Evolutionary conservation across 2,329 filamentous ascomycete species (phyloP).

Genomic region (Dothideomycetes sp.): DNA sequence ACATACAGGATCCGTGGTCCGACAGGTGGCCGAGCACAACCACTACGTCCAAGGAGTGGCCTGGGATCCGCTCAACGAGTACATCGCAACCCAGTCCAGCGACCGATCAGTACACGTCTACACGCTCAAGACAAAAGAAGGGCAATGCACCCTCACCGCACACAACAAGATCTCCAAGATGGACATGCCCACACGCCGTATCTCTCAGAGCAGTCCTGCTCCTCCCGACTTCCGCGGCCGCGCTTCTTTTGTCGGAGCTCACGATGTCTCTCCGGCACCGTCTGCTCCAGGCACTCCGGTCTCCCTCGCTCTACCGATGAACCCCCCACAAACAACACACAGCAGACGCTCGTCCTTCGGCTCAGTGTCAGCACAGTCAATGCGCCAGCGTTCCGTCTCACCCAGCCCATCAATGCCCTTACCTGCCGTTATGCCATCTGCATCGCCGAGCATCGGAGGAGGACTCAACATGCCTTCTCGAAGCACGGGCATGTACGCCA

Average conservation of each 20-base stretch:
- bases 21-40: constrained; percentile 93
- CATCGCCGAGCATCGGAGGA: constrained; percentile 71
- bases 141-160: constrained; percentile 75
- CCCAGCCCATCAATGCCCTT: constrained; percentile 89
- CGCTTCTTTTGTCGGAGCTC: constrained; percentile 50
- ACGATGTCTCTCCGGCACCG: constrained; percentile 70
- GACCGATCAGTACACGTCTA: constrained; percentile 98
- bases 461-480: constrained; percentile 44
- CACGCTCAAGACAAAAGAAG: constrained; percentile 90
- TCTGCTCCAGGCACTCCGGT: constrained; percentile 92
- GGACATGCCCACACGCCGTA: constrained; percentile 82
- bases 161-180: constrained; percentile 79
- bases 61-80: constrained; percentile 97
- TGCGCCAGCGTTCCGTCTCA: constrained; percentile 71
- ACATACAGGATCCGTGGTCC: constrained; percentile 54
- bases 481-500: constrained; percentile 87
- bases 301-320: constrained; percentile 85
- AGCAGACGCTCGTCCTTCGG: constrained; percentile 91
- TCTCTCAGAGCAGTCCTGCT: constrained; percentile 85
- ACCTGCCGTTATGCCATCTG: constrained; percentile 90
- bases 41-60: constrained; percentile 98
- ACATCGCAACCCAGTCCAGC: constrained; percentile 94
- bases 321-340: constrained; percentile 84
- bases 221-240: constrained; percentile 70
- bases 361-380: constrained; percentile 54